Percentiles rank a stretch among this genome's conserved stretches.
These are phyloP conservation scores for Trichoderma sp. DNA, from an alignment of 2,329 filamentous ascomycete species.

Conservation along the genomic window DNA sequence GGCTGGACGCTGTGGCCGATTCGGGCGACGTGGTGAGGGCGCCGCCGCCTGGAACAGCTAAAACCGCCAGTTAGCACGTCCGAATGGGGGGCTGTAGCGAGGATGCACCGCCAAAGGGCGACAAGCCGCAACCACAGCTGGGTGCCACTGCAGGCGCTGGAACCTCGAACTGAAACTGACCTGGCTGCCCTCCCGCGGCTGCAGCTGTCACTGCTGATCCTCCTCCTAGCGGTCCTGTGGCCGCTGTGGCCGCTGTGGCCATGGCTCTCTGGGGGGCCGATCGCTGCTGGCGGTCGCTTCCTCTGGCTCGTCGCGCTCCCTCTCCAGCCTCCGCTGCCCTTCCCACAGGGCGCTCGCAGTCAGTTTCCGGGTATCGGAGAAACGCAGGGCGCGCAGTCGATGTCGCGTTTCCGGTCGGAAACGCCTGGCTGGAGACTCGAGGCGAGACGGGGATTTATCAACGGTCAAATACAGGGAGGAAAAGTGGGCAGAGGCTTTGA, in stretches of 20 bases:
- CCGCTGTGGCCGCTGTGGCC: conserved; percentile 2
- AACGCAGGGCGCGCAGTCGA: conserved; percentile 12
- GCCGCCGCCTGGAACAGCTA: not conserved
- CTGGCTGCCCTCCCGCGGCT: not conserved
- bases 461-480: conserved; percentile 25
- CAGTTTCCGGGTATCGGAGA: conserved; percentile 12
- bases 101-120: not conserved
- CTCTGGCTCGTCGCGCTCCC: not conserved
- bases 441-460: conserved; percentile 25
- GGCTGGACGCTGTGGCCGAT: conserved; percentile 12
- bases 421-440: conserved; percentile 21
- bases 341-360: conserved; percentile 4
- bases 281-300: conserved; percentile 9
- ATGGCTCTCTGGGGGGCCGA: conserved; percentile 12
- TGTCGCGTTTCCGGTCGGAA: conserved; percentile 21
- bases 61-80: not conserved
- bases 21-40: conserved; percentile 9
- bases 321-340: conserved; percentile 17
- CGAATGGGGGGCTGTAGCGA: not conserved
- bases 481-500: conserved; percentile 24
- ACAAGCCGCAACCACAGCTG: not conserved
- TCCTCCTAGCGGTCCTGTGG: conserved; percentile 6
- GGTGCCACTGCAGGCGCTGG: not conserved
- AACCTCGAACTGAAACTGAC: not conserved
- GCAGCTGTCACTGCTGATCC: not conserved